Conservation (phyloP, 768 basidiomycete species). For the Ephemerocybe angulata region DNA sequence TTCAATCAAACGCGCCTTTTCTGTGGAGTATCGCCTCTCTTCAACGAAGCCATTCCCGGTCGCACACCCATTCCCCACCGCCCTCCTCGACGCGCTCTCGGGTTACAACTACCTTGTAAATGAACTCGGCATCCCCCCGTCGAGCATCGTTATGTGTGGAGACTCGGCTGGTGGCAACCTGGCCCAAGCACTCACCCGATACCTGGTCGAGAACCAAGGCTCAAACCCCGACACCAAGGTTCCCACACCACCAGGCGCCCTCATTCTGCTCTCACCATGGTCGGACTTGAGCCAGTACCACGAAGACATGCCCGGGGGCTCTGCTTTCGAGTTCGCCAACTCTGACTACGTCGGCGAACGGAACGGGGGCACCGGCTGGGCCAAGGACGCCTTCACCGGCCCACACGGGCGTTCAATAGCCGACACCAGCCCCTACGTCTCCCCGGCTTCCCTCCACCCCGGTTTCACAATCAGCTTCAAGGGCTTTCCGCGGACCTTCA, state of each 20-base stretch:
- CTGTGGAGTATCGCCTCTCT: slow-evolving; percentile 71
- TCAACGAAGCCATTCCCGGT: slow-evolving; percentile 37
- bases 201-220: slow-evolving; percentile 49
- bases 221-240: slow-evolving; percentile 25
- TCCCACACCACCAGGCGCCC: slow-evolving; percentile 43
- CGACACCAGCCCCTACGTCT: slow-evolving; percentile 51
- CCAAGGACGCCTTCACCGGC: slow-evolving; percentile 42
- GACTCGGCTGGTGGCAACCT: slow-evolving; percentile 82
- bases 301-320: slow-evolving; percentile 31
- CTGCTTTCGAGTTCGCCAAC: slow-evolving; percentile 27
- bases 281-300: slow-evolving; percentile 45
- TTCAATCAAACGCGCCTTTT: slow-evolving; percentile 47
- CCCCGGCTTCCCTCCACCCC: slow-evolving; percentile 48
- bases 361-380: slow-evolving; percentile 22
- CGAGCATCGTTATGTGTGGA: slow-evolving; percentile 62
- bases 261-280: slow-evolving; percentile 58
- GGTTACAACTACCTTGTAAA: slow-evolving; percentile 71
- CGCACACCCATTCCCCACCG: slow-evolving; percentile 66
- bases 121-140: slow-evolving; percentile 50
- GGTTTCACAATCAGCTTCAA: slow-evolving; percentile 39
- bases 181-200: slow-evolving; percentile 57
- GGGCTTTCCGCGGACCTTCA: slow-evolving; percentile 59
- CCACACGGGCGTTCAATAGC: slow-evolving; percentile 45
- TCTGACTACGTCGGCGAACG: slow-evolving; percentile 36
- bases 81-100: slow-evolving; percentile 68